phyloP scores from a whole-genome alignment of 345 rosid genomes.

The Cardamine chenopodiifolia region DNA sequence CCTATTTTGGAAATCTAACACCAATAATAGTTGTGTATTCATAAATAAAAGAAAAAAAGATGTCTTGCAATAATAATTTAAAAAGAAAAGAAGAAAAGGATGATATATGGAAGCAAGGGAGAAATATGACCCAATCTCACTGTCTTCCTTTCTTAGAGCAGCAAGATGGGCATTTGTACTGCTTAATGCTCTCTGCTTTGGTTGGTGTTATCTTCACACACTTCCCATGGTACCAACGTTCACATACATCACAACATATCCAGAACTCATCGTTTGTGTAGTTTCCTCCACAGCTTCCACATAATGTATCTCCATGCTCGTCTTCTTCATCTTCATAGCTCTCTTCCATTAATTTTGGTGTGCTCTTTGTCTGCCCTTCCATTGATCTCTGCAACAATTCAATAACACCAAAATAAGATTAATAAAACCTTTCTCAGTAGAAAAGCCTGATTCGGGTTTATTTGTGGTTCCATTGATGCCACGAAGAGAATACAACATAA shows the following conservation, averaged over 20 bases:
- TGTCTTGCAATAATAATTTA: not conserved
- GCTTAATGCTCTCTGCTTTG: conserved; percentile 80
- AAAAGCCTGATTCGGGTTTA: not conserved
- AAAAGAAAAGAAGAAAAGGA: not conserved
- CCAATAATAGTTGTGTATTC: not conserved
- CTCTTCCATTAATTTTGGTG: conserved; percentile 57
- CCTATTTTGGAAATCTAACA: not conserved
- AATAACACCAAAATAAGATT: conserved; percentile 9
- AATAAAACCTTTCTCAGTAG: not conserved
- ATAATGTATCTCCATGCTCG: conserved; percentile 76
- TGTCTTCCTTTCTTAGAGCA: conserved; percentile 66
- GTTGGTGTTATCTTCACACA: conserved; percentile 90
- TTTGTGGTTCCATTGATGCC: conserved; percentile 6
- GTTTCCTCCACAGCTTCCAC: conserved; percentile 86
- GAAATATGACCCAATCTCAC: conserved; percentile 29
- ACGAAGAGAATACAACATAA: not conserved
- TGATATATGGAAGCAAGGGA: not conserved
- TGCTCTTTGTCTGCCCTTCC: conserved; percentile 66
- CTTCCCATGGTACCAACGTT: conserved; percentile 90
- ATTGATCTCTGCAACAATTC: conserved; percentile 58
- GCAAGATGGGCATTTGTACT: conserved; percentile 88
- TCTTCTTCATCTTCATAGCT: conserved; percentile 75
- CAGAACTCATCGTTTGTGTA: conserved; percentile 81
- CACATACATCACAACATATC: conserved; percentile 87
- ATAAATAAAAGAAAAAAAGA: not conserved